Evolutionary conservation across 495 filamentous ascomycete species (phyloP).

Genomic region (Melanomma pulvis-pyrius): DNA sequence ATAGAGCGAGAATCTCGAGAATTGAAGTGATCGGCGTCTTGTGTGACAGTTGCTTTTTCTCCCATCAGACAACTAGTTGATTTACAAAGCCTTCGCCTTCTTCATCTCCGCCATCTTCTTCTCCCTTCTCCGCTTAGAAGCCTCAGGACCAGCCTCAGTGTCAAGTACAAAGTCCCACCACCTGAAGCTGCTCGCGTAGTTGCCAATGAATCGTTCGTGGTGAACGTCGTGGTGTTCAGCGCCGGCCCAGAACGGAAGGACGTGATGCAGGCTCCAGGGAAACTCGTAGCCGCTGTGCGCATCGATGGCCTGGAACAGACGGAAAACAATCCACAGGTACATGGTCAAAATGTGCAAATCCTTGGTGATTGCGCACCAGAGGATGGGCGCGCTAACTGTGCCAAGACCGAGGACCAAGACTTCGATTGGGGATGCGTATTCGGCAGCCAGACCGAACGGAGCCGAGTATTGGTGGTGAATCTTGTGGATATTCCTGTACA

Average conservation of each 20-base stretch:
- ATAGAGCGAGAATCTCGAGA: neutral
- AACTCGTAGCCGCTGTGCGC: slow-evolving; percentile 97
- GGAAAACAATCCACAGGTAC: slow-evolving; percentile 93
- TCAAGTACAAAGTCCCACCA: slow-evolving; percentile 98
- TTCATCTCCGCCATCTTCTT: slow-evolving; percentile 67
- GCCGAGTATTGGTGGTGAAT: slow-evolving; percentile 98
- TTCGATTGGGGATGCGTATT: slow-evolving; percentile 97
- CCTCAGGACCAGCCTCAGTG: slow-evolving; percentile 89
- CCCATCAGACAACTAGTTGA: neutral
- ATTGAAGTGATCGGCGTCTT: neutral
- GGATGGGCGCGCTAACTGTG: slow-evolving; percentile 77
- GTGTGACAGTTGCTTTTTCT: neutral
- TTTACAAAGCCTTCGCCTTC: slow-evolving; percentile 58
- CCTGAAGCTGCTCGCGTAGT: slow-evolving; percentile 95
- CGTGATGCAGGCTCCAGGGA: slow-evolving; percentile 92
- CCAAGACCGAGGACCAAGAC: slow-evolving; percentile 97
- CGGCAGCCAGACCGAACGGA: slow-evolving; percentile 92
- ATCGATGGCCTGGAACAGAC: slow-evolving; percentile 97
- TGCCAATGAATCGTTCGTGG: slow-evolving; percentile 96
- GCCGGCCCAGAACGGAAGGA: slow-evolving; percentile 97
- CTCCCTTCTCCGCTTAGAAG: slow-evolving; percentile 80
- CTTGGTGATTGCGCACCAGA: slow-evolving; percentile 81
- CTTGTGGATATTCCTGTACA: slow-evolving; percentile 96
- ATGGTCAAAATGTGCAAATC: slow-evolving; percentile 95
- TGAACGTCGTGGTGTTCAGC: slow-evolving; percentile 95